Evolutionary conservation across 108 stramenopile species (phyloP).

Genomic region (Pseudonitzschia pungens): DNA sequence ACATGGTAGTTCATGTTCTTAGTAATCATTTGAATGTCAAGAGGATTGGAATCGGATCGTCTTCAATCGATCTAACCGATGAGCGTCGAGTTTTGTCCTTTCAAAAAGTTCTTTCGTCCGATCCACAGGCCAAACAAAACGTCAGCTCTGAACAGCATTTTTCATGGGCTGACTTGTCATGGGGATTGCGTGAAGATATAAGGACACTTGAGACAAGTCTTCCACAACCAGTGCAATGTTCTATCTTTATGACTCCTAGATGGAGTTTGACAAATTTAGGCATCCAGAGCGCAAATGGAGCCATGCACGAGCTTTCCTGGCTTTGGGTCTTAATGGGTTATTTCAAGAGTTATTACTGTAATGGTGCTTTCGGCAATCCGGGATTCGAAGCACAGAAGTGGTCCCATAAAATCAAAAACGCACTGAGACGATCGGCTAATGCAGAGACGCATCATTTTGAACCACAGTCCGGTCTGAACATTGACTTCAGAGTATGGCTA

Average conservation of each 20-base stretch:
- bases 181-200: constrained; percentile 64
- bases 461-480: constrained; percentile 30
- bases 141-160: background rate
- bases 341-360: constrained; percentile 68
- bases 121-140: background rate
- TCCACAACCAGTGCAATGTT: constrained; percentile 61
- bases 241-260: constrained; percentile 79
- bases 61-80: constrained; percentile 30
- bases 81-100: constrained; percentile 25
- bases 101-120: constrained; percentile 21
- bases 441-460: constrained; percentile 19
- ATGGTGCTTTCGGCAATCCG: constrained; percentile 70
- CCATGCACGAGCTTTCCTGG: constrained; percentile 55
- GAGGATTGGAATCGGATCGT: constrained; percentile 27
- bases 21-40: constrained; percentile 41
- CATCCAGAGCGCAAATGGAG: constrained; percentile 44
- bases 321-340: constrained; percentile 77
- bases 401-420: constrained; percentile 40
- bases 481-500: constrained; percentile 86
- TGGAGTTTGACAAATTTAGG: constrained; percentile 79
- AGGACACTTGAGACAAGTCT: constrained; percentile 36
- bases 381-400: constrained; percentile 44
- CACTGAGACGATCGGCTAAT: constrained; percentile 17
- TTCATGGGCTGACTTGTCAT: constrained; percentile 61
- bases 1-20: constrained; percentile 39